phyloP scores from a whole-genome alignment of 805 yeast genomes.

The Saturnispora quitensis region DNA sequence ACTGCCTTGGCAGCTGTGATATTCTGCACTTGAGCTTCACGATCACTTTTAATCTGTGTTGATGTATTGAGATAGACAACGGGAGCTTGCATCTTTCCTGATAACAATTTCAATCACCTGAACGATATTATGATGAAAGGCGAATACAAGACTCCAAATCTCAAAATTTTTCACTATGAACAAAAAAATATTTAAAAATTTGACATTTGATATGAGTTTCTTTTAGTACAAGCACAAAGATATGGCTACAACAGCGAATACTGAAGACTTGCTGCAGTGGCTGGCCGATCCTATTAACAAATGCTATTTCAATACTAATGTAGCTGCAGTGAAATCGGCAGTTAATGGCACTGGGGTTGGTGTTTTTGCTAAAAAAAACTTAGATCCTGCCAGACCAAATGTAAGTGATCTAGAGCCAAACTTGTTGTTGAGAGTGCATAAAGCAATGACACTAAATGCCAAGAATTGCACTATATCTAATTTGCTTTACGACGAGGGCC shows the following conservation, averaged over 20 bases:
- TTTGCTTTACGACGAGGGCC: conserved; percentile 47
- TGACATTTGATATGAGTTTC: background rate
- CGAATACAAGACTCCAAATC: background rate
- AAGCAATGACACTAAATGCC: conserved; percentile 46
- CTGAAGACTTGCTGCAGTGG: conserved; percentile 38
- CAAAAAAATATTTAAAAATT: background rate
- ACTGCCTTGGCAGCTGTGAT: conserved; percentile 99
- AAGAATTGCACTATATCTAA: conserved; percentile 58
- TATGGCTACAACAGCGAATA: conserved; percentile 26
- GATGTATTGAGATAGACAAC: conserved; percentile 80
- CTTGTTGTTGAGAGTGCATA: conserved; percentile 51
- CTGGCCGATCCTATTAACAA: conserved; percentile 36
- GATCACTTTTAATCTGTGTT: conserved; percentile 89
- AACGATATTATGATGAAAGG: background rate
- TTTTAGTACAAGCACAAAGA: background rate
- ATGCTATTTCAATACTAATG: conserved; percentile 43
- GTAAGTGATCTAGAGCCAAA: conserved; percentile 15
- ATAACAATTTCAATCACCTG: background rate
- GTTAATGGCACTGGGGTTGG: conserved; percentile 50
- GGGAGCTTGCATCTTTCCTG: conserved; percentile 61
- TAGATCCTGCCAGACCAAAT: conserved; percentile 21
- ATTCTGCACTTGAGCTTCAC: conserved; percentile 94
- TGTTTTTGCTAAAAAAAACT: conserved; percentile 44
- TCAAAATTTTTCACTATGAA: conserved; percentile 1
- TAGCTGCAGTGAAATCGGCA: conserved; percentile 38